Percentiles rank a stretch among this genome's conserved stretches.
Conservation (phyloP, 768 basidiomycete species). For the Candolleomyces eurysporus region DNA sequence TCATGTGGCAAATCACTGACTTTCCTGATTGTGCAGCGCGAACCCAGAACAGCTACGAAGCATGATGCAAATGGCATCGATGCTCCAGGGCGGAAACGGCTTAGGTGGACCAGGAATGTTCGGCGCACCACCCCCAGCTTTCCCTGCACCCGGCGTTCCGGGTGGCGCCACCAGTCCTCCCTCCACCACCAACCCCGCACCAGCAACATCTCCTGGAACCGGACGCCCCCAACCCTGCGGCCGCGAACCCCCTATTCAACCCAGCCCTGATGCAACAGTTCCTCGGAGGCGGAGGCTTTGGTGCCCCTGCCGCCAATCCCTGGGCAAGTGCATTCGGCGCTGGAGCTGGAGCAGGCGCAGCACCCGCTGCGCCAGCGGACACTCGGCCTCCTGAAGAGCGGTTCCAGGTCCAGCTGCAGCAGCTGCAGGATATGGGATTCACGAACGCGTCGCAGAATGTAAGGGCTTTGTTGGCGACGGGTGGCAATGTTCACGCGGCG, state of each 20-base stretch:
- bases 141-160: constrained; percentile 59
- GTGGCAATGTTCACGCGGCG: constrained; percentile 89
- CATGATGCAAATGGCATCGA: constrained; percentile 72
- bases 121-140: constrained; percentile 21
- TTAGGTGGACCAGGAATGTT: constrained; percentile 17
- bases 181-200: constrained; percentile 25
- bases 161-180: constrained; percentile 27
- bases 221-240: constrained; percentile 14
- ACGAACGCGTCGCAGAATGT: constrained; percentile 87
- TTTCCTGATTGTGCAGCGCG: constrained; percentile 38
- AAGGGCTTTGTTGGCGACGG: constrained; percentile 84
- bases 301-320: constrained; percentile 26
- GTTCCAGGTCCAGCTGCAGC: constrained; percentile 86
- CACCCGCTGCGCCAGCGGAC: constrained; percentile 57
- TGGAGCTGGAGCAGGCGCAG: constrained; percentile 7
- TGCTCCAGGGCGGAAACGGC: constrained; percentile 44
- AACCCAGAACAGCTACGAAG: constrained; percentile 75
- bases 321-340: constrained; percentile 23
- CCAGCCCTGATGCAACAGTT: constrained; percentile 47
- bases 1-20: background rate
- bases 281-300: constrained; percentile 20
- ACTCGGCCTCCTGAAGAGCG: constrained; percentile 84
- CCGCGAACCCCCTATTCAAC: constrained; percentile 35
- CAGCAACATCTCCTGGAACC: constrained; percentile 1
- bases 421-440: constrained; percentile 96